Evolutionary conservation across 2,329 filamentous ascomycete species (phyloP), one percentile per base, ranked within the genome.

Genomic region (Penicillium sp.): DNA sequence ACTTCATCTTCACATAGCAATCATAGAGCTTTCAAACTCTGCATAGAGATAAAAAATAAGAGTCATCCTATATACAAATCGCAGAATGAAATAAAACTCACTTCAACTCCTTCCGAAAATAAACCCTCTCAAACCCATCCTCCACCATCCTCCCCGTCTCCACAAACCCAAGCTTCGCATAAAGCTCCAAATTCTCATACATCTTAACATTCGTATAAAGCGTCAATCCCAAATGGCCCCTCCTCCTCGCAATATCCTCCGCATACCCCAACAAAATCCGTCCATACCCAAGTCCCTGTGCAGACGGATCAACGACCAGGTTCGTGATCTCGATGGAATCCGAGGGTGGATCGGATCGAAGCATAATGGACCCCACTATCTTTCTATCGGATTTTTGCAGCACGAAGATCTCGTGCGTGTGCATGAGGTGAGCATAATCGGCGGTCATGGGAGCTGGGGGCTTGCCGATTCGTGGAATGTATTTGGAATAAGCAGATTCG

Each of bases 141-240:
- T 61, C 57, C 11, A 46, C 44, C 29, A 29, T 49, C 35, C 48
- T 40, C 3, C 31, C 52, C 3, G 29, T 53, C 34, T 60, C 57
- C 8, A 16, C 13, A 47, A 61, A 60, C 6, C 57, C 57, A 34
- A 59, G 18, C 22, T 47, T 53, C 1, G 10, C 16, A 47, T 61
- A 59, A 7, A 58, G 41, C 9, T 10, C 40, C 18, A 61, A 14
- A 36, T 60, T 61, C 38, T 61, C 57, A 29, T 49, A 47, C 58
- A 60, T 61, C 16, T 55, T 59, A 28, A 54, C 46, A 46, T 60
- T 60, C 0, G 57, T 59, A n/a, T 51, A 59, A 4, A 61, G 43
- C 3, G 46, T 55, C 11, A 61, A 10, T 0, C 34, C 46, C 9
- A 4, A 23, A 1, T 32, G 49, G 8, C 24, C 28, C 28, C 37